Evolutionary conservation across 345 rosid genomes (phyloP).

Genomic region (Firmiana major): DNA sequence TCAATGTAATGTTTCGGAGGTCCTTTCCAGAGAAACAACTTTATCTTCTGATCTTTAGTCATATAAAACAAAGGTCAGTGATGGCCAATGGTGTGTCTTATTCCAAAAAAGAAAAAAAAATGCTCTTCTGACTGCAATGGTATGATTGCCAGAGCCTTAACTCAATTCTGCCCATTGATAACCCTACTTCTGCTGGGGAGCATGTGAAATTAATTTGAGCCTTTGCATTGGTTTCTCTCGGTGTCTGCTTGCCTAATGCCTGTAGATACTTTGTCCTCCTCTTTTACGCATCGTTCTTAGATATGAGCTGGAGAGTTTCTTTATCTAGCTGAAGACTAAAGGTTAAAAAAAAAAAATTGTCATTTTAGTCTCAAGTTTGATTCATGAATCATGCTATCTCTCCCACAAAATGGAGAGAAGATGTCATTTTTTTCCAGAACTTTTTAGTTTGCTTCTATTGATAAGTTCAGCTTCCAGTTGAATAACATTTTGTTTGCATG

Average conservation of each 20-base stretch:
- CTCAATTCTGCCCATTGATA: neutral
- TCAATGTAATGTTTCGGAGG: constrained; percentile 2
- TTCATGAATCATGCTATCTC: neutral
- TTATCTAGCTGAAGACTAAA: neutral
- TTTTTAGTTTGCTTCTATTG: neutral
- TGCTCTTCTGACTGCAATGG: neutral
- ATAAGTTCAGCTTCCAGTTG: neutral
- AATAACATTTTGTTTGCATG: neutral
- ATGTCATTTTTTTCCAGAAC: neutral
- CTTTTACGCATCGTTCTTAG: neutral
- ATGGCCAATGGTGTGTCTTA: neutral
- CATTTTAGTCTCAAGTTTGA: neutral
- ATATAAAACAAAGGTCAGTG: neutral
- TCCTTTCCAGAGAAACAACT: neutral
- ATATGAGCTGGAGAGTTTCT: neutral
- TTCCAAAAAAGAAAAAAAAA: neutral
- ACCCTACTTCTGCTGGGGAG: neutral
- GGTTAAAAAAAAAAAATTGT: neutral
- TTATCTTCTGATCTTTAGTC: neutral
- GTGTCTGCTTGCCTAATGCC: neutral
- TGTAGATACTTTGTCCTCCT: neutral
- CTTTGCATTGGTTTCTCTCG: neutral
- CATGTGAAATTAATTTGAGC: neutral
- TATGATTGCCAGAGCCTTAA: neutral
- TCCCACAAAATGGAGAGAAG: neutral